Base-by-base conservation (phyloP, 2,329 filamentous ascomycete genomes). In the Botrytis fragariae region DNA sequence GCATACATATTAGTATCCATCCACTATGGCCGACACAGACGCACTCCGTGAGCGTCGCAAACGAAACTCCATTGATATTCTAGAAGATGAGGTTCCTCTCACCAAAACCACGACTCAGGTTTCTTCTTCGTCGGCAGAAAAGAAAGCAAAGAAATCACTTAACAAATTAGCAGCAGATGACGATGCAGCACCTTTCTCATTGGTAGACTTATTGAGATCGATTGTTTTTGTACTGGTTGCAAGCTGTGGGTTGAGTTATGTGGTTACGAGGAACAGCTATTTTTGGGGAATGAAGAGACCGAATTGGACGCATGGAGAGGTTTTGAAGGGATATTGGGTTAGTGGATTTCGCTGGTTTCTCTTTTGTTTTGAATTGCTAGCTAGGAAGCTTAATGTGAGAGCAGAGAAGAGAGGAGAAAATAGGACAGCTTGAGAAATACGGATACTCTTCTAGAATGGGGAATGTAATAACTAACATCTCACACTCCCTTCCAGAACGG, bases 401-500 rank as follows among this genome's bases (percentile, higher is more conserved):
- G 45, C 1, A 32, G 29, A 45, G 20, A 29, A 37, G 5, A 25
- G 9, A 14, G 51, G 20, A 39, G 7, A 7, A n/a, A 12, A 35
- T 4, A 16, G 48, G 3, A 18, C 22, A 39, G 20, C 39, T 35
- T 59, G 18, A 29, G n/a, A 29, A 18, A 18, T 9, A 57, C 7
- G 51, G n/a, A 57, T 16, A 8, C 6, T 57, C 2, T n/a, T 51
- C 5, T 18, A 39, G 7, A n/a, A 9, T 62, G 57, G 20, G 37
- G 18, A 63, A 20, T 12, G 29, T 48, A 5, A 59, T 48, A 59
- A 51, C 73, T 59, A 72, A 61, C n/a, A 69, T 54, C 25, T 9
- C 59, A 5, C 10, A 32, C 35, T 32, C 51, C 3, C n/a, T 57
- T 25, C 51, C 77, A 90, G 87, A 80, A 82, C 74, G 86, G 86